Base-by-base conservation (phyloP, 2,329 filamentous ascomycete genomes). In the Xylaria sp. region DNA sequence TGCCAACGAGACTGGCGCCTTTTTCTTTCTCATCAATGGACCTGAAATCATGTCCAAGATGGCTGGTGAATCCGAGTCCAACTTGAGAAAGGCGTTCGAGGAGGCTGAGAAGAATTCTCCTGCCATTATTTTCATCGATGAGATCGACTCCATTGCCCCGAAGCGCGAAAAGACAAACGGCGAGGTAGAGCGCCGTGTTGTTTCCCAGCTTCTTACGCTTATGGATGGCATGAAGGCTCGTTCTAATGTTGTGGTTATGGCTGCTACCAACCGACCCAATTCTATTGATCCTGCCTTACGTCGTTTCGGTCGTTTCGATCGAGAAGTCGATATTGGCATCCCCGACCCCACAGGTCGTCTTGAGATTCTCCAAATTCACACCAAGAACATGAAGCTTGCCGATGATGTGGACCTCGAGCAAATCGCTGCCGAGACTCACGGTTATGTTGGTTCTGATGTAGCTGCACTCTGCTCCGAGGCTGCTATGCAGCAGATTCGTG, bases 11-110 rank as follows among this genome's bases (percentile, higher is more conserved):
- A 98, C 95, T 35, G 95, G 95, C 73, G 94, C 94, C 51, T 98
- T 98, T 84, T 99, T 99, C 84, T 98, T 99, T 88, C 82, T 98
- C 67, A 98, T 99, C 87, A 98, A 98, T 81, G 94, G 95, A 69
- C 95, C 95, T 55, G 95, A 98, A 79, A 98, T 99, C 83, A 98
- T 99, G 95, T 97, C 94, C 63, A 98, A 98, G 88, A 98, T 98
- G 95, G 95, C 95, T 63, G 95, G 95, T 87, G 95, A 99, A 81
- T 98, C 95, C 63, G 95, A 98, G 80, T 98, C 94, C 63, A 98
- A 98, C 79, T 81, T 99, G 70, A 91, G 95, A 74, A 98, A 98
- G 83, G 95, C 95, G n/a, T 99, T 99, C 74, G 95, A 98, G 79
- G 95, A 98, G 83, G 95, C 95, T 45, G 94, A 98, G 84, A 98